phyloP scores from a whole-genome alignment of 1,139 yeast species.

The Spathaspora sp. region DNA sequence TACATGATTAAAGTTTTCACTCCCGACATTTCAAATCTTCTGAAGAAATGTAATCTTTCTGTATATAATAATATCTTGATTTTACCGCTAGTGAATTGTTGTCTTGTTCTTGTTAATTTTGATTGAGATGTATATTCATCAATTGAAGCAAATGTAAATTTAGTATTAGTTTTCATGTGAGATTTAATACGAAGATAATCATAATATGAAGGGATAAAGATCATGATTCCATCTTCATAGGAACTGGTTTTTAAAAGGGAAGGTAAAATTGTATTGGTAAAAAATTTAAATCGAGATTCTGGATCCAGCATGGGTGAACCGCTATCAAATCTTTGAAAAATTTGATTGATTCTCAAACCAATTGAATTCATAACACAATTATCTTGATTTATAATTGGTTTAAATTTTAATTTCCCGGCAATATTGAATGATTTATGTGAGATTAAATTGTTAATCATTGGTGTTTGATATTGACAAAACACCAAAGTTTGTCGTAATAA shows the following conservation, averaged over 20 bases:
- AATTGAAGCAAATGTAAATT: slow-evolving; percentile 59
- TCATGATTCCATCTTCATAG: slow-evolving; percentile 70
- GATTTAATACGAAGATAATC: slow-evolving; percentile 82
- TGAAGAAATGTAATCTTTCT: slow-evolving; percentile 89
- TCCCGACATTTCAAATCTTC: slow-evolving; percentile 84
- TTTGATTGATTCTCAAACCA: slow-evolving; percentile 63
- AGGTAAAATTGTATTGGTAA: slow-evolving; percentile 72
- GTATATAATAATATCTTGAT: slow-evolving; percentile 78
- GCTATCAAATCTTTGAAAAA: slow-evolving; percentile 67
- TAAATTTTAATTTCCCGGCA: slow-evolving; percentile 64
- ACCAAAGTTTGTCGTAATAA: slow-evolving; percentile 75
- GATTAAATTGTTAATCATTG: slow-evolving; percentile 70
- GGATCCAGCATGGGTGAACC: slow-evolving; percentile 66
- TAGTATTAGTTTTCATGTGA: slow-evolving; percentile 64
- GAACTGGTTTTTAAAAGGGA: slow-evolving; percentile 57
- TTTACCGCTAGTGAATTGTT: slow-evolving; percentile 63
- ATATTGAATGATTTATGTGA: slow-evolving; percentile 60
- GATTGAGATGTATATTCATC: slow-evolving; percentile 82
- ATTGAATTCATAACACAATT: slow-evolving; percentile 51
- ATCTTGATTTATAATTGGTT: slow-evolving; percentile 33
- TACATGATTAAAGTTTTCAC: slow-evolving; percentile 81
- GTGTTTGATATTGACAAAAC: slow-evolving; percentile 73
- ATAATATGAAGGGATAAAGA: slow-evolving; percentile 82
- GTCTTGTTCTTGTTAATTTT: slow-evolving; percentile 69
- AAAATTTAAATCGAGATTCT: slow-evolving; percentile 75